Conservation (phyloP, 169 alveolate species). For the Plasmodium reichenowi region DNA sequence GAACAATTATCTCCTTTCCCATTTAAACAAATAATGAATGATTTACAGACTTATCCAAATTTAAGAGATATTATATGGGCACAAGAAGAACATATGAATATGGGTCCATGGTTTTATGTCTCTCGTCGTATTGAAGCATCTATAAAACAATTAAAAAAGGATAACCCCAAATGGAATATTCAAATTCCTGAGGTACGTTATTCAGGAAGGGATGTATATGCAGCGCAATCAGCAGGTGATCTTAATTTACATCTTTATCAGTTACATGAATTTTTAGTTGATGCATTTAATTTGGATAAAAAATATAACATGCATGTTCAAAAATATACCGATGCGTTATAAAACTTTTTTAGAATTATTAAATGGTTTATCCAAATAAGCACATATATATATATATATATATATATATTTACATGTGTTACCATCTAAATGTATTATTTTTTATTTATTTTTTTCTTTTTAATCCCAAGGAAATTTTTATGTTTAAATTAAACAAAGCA, state of each 20-base stretch:
- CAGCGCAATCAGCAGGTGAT: constrained; percentile 82
- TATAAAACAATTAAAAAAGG: constrained; percentile 75
- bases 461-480: no score
- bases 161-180: constrained; percentile 50
- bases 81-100: constrained; percentile 94
- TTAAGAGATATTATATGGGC: constrained; percentile 89
- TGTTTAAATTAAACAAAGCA: no score
- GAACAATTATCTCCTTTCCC: constrained; percentile 95
- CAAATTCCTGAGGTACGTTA: constrained; percentile 65
- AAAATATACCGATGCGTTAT: constrained; percentile 38
- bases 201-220: constrained; percentile 81
- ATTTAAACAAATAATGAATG: constrained; percentile 81
- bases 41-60: constrained; percentile 81
- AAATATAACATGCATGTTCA: constrained; percentile 76
- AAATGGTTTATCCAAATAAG: no score
- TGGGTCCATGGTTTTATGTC: constrained; percentile 91
- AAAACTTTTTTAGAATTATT: no score
- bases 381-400: background rate
- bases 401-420: no score
- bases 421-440: no score
- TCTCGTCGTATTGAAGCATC: constrained; percentile 81
- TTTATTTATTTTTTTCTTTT: no score
- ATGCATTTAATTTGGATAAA: constrained; percentile 77
- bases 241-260: constrained; percentile 55
- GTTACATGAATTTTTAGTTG: constrained; percentile 77